A percentile compares a stretch with the other conserved stretches of the same genome.
These are phyloP conservation scores for Hanseniaspora nectarophila DNA, from an alignment of 805 yeast species.

Conservation along the genomic window DNA sequence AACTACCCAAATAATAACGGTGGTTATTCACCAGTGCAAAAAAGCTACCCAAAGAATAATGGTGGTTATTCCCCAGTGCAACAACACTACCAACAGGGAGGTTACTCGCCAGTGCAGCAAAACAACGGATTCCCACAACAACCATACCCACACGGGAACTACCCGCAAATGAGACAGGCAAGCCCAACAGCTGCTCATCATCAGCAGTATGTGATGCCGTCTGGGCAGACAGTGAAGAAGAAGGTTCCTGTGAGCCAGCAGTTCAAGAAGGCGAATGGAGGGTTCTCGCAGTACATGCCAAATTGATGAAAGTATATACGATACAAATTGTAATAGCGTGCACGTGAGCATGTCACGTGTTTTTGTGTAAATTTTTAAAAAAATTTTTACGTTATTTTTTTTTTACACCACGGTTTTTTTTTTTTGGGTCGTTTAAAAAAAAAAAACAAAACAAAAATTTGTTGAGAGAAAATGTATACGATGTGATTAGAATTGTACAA, in stretches of 20 bases:
- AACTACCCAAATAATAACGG: not conserved
- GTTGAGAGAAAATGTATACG: too few relatives aligned
- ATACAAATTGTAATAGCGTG: too few relatives aligned
- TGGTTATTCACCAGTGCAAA: slow-evolving; percentile 13
- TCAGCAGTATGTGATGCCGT: slow-evolving; percentile 9
- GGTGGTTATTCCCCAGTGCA: not conserved
- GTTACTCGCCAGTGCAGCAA: not conserved
- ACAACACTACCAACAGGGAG: not conserved
- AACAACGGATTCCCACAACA: slow-evolving; percentile 14
- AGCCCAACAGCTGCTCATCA: slow-evolving; percentile 3
- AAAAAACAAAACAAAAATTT: too few relatives aligned
- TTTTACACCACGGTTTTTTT: too few relatives aligned
- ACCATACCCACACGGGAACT: slow-evolving; percentile 15
- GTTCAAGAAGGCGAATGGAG: slow-evolving; percentile 14
- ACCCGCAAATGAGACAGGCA: slow-evolving; percentile 14
- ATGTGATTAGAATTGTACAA: too few relatives aligned
- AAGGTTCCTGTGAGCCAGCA: slow-evolving; percentile 10
- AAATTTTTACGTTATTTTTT: too few relatives aligned
- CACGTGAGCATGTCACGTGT: too few relatives aligned
- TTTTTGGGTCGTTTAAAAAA: too few relatives aligned
- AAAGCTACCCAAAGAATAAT: not conserved
- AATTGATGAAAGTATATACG: slow-evolving; percentile 7
- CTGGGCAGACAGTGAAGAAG: slow-evolving; percentile 7
- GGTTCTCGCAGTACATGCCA: slow-evolving; percentile 29
- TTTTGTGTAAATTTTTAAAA: too few relatives aligned